Base-by-base conservation (phyloP, 2,329 filamentous ascomycete species). In the Exophiala calicioides region DNA sequence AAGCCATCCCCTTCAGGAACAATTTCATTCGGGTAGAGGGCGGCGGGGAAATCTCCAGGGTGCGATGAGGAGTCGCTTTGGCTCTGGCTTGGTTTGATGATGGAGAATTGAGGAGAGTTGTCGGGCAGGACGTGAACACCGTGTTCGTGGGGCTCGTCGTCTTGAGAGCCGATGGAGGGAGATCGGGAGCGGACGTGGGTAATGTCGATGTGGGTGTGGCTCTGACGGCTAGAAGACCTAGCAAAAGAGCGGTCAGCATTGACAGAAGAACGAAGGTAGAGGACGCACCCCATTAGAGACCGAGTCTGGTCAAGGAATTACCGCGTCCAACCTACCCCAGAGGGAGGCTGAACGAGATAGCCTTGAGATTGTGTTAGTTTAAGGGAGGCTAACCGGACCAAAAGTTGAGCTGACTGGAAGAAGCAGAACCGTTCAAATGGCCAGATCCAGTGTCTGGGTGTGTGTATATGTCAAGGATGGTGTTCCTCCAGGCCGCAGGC, bases 111-210 rank as follows among this genome's bases (percentile, higher is more conserved):
- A n/a, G 56, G 50, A 9, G 53, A 56, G 15, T 55, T 50, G 26
- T 53, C 49, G 8, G 65, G 64, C n/a, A 69, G 71, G 29, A 71
- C 65, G 47, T 71, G 65, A 16, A 71, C 69, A 33, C 61, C 61
- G 42, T 56, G 58, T 29, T 63, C 69, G 40, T 70, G 70, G 34
- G 69, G 72, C 44, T 67, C 69, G 58, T 74, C 72, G 53, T 70
- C 71, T 59, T 73, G 69, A 35, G 64, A 65, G 33, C 26, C 40
- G 30, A 65, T 70, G 37, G 60, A 60, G 38, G 68, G 71, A 30
- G 60, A 59, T 51, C 68, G 67, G 53, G 67, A 70, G 50, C 61
- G 65, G 56, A 64, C 60, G 47, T 61, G 61, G 55, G 63, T 62
- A 50, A 60, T 64, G 44, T 64, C 63, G 52, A 65, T 68, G 60